Conservation (phyloP, 2,329 filamentous ascomycete genomes). For the Diaporthe sp. region DNA sequence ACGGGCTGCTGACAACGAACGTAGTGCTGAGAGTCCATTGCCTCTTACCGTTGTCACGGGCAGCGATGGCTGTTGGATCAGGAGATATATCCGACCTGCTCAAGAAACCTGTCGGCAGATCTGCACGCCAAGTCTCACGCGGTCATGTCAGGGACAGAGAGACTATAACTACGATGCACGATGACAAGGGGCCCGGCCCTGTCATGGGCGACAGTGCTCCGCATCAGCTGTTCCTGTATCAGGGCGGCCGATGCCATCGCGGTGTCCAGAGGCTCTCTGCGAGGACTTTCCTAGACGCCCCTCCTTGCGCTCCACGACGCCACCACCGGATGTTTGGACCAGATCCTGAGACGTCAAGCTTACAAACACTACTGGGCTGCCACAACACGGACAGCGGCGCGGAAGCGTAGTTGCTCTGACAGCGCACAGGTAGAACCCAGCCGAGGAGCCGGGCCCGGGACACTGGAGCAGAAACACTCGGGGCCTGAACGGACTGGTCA, state of each 20-base stretch:
- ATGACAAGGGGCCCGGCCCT: background rate
- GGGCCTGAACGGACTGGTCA: background rate
- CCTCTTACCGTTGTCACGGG: background rate
- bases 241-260: background rate
- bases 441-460: slow-evolving; percentile 7
- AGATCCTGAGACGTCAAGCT: background rate
- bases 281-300: too few species aligned
- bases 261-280: background rate
- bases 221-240: background rate
- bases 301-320: background rate
- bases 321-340: background rate
- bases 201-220: background rate
- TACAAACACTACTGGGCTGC: too few species aligned
- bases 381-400: background rate
- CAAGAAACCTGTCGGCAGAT: background rate
- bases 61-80: background rate
- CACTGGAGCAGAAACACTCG: slow-evolving; percentile 2
- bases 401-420: background rate
- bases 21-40: background rate
- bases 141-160: background rate
- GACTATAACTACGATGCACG: background rate
- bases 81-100: background rate
- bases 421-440: slow-evolving; percentile 11
- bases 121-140: slow-evolving; percentile 2
- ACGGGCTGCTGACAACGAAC: background rate